Evolutionary conservation across 805 yeast species (phyloP).

Genomic region (Ascoidea asiatica): DNA sequence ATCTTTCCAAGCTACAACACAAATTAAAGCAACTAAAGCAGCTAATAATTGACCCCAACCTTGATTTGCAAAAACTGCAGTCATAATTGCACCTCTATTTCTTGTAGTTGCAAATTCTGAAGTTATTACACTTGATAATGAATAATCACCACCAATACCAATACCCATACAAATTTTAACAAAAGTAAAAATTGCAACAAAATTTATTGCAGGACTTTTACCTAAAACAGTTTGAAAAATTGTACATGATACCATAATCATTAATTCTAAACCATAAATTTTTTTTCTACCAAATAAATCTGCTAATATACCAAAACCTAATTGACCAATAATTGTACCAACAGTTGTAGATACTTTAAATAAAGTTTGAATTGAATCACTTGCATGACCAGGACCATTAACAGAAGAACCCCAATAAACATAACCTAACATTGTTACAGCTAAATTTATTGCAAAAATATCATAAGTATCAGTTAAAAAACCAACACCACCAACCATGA

Average conservation of each 20-base stretch:
- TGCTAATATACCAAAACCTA: constrained; percentile 72
- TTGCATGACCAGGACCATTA: constrained; percentile 26
- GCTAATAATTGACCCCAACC: constrained; percentile 91
- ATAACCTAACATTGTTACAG: constrained; percentile 62
- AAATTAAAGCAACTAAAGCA: constrained; percentile 68
- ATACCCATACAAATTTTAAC: constrained; percentile 85
- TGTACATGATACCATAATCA: constrained; percentile 71
- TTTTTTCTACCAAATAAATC: constrained; percentile 78
- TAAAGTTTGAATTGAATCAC: constrained; percentile 60
- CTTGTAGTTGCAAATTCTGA: constrained; percentile 88
- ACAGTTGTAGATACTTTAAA: constrained; percentile 84
- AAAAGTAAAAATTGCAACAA: constrained; percentile 61
- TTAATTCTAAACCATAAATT: constrained; percentile 77
- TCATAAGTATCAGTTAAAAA: constrained; percentile 89
- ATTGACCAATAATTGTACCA: constrained; percentile 87
- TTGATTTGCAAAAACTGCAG: constrained; percentile 91
- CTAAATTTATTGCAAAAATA: constrained; percentile 80
- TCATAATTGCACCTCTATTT: constrained; percentile 98
- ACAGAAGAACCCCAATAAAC: constrained; percentile 44
- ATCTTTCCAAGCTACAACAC: constrained; percentile 65
- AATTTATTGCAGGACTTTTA: constrained; percentile 53
- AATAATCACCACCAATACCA: constrained; percentile 97
- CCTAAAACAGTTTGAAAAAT: constrained; percentile 69
- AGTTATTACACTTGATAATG: constrained; percentile 80
- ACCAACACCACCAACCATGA: constrained; percentile 85